A percentile compares a stretch with the other conserved stretches of the same genome.
These are phyloP conservation scores for Zymoseptoria crescenta DNA, from an alignment of 2,329 filamentous ascomycete species.

Conservation along the genomic window DNA sequence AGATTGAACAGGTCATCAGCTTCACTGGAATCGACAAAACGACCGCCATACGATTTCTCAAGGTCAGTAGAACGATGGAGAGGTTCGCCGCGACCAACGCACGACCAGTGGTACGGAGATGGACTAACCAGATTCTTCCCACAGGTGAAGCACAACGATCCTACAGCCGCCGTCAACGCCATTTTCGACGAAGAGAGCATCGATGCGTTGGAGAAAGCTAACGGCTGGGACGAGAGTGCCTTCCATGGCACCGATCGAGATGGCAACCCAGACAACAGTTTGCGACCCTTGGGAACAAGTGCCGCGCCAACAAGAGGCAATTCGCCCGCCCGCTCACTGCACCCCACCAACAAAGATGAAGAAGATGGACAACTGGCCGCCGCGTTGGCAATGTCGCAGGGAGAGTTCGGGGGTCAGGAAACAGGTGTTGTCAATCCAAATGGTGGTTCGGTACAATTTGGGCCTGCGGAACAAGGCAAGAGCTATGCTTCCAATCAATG, in stretches of 20 bases:
- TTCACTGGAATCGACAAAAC: slow-evolving; percentile 14
- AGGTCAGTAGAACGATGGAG: slow-evolving; percentile 14
- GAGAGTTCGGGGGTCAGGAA: slow-evolving; percentile 38
- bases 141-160: slow-evolving; percentile 27
- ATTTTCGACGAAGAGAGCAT: slow-evolving; percentile 29
- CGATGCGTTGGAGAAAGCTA: slow-evolving; percentile 15
- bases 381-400: slow-evolving; percentile 22
- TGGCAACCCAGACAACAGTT: slow-evolving; percentile 18
- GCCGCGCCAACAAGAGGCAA: slow-evolving; percentile 26
- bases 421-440: slow-evolving; percentile 42
- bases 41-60: slow-evolving; percentile 24
- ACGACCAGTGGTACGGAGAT: background rate
- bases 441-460: slow-evolving; percentile 38
- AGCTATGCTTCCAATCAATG: slow-evolving; percentile 46
- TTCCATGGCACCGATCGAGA: slow-evolving; percentile 23
- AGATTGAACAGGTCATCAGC: slow-evolving; percentile 18
- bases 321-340: slow-evolving; percentile 18
- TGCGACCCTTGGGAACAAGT: slow-evolving; percentile 25
- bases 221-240: slow-evolving; percentile 24
- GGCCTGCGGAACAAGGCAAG: slow-evolving; percentile 46
- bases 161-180: slow-evolving; percentile 22
- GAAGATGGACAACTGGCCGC: slow-evolving; percentile 24
- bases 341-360: slow-evolving; percentile 23
- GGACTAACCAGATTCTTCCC: background rate
- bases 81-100: background rate